phyloP scores from a whole-genome alignment of 1,284 basidiomycete species.

The Apiotrichum sp. region DNA sequence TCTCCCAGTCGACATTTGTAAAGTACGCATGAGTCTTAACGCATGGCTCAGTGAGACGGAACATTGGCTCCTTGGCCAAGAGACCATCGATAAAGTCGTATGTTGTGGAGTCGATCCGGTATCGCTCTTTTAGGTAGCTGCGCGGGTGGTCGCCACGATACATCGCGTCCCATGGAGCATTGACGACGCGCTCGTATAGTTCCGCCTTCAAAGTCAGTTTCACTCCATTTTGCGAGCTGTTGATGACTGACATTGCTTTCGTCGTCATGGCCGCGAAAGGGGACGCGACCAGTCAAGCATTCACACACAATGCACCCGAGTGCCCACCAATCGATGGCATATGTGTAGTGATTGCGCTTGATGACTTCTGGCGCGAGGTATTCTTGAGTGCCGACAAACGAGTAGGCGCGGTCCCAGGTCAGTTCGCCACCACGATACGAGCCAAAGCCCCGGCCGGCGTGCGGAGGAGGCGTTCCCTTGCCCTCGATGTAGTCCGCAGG shows the following conservation, averaged over 20 bases:
- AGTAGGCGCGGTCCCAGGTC: slow-evolving; percentile 21
- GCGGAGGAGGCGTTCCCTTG: slow-evolving; percentile 15
- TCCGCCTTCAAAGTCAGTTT: slow-evolving; percentile 4
- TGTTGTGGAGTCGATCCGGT: slow-evolving; percentile 80
- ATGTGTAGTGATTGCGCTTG: slow-evolving; percentile 81
- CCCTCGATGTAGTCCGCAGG: slow-evolving; percentile 19
- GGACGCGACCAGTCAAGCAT: slow-evolving; percentile 55
- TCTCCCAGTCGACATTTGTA: slow-evolving; percentile 63
- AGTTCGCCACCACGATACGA: slow-evolving; percentile 19
- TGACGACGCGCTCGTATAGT: slow-evolving; percentile 20
- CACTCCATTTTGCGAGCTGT: not conserved
- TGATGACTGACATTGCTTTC: slow-evolving; percentile 13
- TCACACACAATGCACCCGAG: slow-evolving; percentile 96
- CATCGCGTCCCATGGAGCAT: slow-evolving; percentile 36
- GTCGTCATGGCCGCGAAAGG: slow-evolving; percentile 18
- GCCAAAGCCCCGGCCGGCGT: slow-evolving; percentile 20
- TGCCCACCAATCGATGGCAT: slow-evolving; percentile 97
- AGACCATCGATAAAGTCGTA: slow-evolving; percentile 90
- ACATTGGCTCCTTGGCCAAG: slow-evolving; percentile 81
- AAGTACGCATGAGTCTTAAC: slow-evolving; percentile 95
- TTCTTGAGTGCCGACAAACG: slow-evolving; percentile 64
- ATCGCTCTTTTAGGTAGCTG: slow-evolving; percentile 13
- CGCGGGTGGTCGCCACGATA: slow-evolving; percentile 20
- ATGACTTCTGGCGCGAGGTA: slow-evolving; percentile 90
- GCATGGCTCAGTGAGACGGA: slow-evolving; percentile 74